Evolutionary conservation across 2,329 filamentous ascomycete species (phyloP).

Genomic region (Dothistroma septosporum): DNA sequence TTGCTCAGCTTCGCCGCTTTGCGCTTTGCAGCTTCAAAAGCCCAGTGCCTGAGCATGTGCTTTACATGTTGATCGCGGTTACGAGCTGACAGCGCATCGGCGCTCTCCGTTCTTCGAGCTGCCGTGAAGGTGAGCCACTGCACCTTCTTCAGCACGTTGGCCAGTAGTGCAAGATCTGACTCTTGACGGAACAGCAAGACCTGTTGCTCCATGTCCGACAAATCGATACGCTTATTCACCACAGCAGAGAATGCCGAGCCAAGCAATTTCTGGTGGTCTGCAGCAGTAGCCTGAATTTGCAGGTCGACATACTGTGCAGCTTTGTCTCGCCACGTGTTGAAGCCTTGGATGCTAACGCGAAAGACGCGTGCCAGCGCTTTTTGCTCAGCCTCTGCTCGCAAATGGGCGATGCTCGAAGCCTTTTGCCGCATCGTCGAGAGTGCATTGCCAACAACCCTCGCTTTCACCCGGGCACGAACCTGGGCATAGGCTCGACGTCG

Average conservation of each 20-base stretch:
- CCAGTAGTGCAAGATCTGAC: constrained; percentile 46
- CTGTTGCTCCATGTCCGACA: constrained; percentile 35
- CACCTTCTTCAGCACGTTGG: constrained; percentile 51
- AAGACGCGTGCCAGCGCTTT: constrained; percentile 36
- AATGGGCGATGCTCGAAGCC: constrained; percentile 31
- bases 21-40: constrained; percentile 40
- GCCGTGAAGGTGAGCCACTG: constrained; percentile 56
- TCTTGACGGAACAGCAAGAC: constrained; percentile 47
- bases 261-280: constrained; percentile 32
- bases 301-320: constrained; percentile 20
- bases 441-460: constrained; percentile 47
- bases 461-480: constrained; percentile 52
- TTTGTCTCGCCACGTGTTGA: constrained; percentile 38
- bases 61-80: constrained; percentile 54
- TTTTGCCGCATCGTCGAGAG: constrained; percentile 40
- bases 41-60: constrained; percentile 55
- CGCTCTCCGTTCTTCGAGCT: constrained; percentile 48
- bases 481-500: constrained; percentile 54
- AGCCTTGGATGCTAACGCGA: constrained; percentile 28
- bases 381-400: constrained; percentile 40
- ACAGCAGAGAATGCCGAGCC: constrained; percentile 34
- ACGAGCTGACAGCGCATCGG: constrained; percentile 50
- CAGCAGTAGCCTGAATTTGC: constrained; percentile 32
- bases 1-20: constrained; percentile 15
- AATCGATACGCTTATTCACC: constrained; percentile 25